These are phyloP conservation scores for Byssothecium circinans DNA, from an alignment of 2,329 filamentous ascomycete species.

Conservation along the genomic window DNA sequence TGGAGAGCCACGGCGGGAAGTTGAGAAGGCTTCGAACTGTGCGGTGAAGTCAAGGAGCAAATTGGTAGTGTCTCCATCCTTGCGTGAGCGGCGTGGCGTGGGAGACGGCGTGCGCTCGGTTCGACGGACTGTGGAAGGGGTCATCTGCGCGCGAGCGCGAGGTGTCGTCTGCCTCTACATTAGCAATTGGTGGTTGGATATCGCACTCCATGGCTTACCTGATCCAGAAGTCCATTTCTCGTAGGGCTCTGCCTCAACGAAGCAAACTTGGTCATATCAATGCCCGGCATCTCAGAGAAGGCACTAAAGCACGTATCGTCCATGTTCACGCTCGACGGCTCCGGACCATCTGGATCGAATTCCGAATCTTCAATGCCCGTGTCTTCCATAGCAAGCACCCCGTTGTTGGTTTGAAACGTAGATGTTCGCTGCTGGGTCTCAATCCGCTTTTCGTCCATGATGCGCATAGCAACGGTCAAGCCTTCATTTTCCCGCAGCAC, in stretches of 20 bases:
- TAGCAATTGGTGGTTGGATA: conserved; percentile 2
- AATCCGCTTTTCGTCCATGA: conserved; percentile 33
- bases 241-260: conserved; percentile 64
- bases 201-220: conserved; percentile 16
- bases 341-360: conserved; percentile 36
- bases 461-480: conserved; percentile 40
- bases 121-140: conserved; percentile 54
- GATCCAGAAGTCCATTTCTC: conserved; percentile 37
- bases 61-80: conserved; percentile 67
- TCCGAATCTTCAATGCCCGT: conserved; percentile 26
- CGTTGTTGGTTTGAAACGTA: conserved; percentile 25
- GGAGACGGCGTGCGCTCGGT: conserved; percentile 50
- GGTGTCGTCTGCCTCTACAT: conserved; percentile 28
- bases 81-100: conserved; percentile 56
- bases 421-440: conserved; percentile 21
- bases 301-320: conserved; percentile 80
- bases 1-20: conserved; percentile 44
- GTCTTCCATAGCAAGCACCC: conserved; percentile 25
- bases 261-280: conserved; percentile 80
- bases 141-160: conserved; percentile 44
- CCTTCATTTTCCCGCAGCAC: conserved; percentile 43
- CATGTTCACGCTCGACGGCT: conserved; percentile 41
- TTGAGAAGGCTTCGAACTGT: conserved; percentile 62
- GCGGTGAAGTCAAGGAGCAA: conserved; percentile 87
- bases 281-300: conserved; percentile 79